phyloP scores from a whole-genome alignment of 2,329 filamentous ascomycete genomes.

The Xylariaceae sp. region DNA sequence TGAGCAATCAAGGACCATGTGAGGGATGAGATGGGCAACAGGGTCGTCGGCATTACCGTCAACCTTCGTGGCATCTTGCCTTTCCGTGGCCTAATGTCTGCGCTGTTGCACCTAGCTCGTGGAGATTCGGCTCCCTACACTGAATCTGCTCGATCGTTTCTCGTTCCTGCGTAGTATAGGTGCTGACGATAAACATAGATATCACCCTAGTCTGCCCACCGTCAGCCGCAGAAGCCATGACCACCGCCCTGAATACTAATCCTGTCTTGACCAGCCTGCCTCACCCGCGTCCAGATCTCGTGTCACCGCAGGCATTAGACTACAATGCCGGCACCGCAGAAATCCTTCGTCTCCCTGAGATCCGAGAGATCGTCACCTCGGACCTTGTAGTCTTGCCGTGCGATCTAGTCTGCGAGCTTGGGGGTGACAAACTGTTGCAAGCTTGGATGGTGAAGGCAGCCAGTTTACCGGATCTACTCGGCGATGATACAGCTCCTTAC shows the following conservation, averaged over 20 bases:
- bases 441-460: conserved; percentile 87
- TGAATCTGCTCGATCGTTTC: too few species aligned
- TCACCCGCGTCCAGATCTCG: conserved; percentile 66
- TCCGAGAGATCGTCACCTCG: conserved; percentile 70
- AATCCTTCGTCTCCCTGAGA: conserved; percentile 77
- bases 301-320: conserved; percentile 72
- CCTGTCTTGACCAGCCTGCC: conserved; percentile 73
- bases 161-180: background rate
- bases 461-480: conserved; percentile 60
- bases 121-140: too few species aligned
- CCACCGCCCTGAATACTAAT: conserved; percentile 69
- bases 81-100: too few species aligned
- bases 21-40: too few species aligned
- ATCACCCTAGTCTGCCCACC: conserved; percentile 62
- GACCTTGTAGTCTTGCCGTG: conserved; percentile 92
- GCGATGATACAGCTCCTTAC: conserved; percentile 34
- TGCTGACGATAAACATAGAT: conserved; percentile 37
- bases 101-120: too few species aligned
- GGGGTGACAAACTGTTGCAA: conserved; percentile 77
- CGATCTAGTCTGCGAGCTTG: conserved; percentile 86
- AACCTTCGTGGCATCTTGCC: too few species aligned
- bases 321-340: conserved; percentile 87
- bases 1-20: too few species aligned
- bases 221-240: conserved; percentile 63
- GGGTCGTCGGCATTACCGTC: too few species aligned